Percentiles rank a stretch among this genome's conserved stretches.
Conservation (phyloP, 768 basidiomycete genomes). For the Russula olivacea region DNA sequence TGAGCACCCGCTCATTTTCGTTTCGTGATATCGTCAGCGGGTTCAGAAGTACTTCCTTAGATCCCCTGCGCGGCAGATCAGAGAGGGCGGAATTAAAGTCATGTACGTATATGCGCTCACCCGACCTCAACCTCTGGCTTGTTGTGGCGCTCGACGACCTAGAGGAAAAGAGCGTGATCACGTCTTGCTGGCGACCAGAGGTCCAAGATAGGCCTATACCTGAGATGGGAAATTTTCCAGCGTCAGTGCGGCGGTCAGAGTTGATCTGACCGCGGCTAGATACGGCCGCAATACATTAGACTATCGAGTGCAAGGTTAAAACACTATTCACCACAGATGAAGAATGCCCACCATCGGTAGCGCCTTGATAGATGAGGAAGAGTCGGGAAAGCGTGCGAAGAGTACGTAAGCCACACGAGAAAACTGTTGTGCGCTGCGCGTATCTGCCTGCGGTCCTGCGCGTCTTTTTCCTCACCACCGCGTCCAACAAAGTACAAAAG, state of each 20-base stretch:
- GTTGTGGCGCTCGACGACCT: constrained; percentile 97
- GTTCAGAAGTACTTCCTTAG: constrained; percentile 91
- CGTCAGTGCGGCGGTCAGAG: constrained; percentile 94
- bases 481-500: constrained; percentile 6
- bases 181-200: constrained; percentile 20
- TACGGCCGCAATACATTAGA: constrained; percentile 95
- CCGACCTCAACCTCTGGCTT: constrained; percentile 91
- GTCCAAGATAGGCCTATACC: constrained; percentile 39
- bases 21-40: constrained; percentile 93
- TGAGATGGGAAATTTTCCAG: constrained; percentile 98
- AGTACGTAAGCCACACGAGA: constrained; percentile 34
- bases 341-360: constrained; percentile 21
- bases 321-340: background rate
- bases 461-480: background rate
- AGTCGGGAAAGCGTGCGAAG: constrained; percentile 34
- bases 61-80: constrained; percentile 49
- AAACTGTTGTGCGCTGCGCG: no score
- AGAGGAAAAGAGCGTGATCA: constrained; percentile 25
- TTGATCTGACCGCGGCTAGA: constrained; percentile 91
- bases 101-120: constrained; percentile 37
- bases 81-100: background rate
- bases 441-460: background rate
- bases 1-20: constrained; percentile 93
- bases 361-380: background rate
- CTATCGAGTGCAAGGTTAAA: constrained; percentile 38